phyloP scores from a whole-genome alignment of 176 grass and related monocot genomes.

The Zea luxurians region DNA sequence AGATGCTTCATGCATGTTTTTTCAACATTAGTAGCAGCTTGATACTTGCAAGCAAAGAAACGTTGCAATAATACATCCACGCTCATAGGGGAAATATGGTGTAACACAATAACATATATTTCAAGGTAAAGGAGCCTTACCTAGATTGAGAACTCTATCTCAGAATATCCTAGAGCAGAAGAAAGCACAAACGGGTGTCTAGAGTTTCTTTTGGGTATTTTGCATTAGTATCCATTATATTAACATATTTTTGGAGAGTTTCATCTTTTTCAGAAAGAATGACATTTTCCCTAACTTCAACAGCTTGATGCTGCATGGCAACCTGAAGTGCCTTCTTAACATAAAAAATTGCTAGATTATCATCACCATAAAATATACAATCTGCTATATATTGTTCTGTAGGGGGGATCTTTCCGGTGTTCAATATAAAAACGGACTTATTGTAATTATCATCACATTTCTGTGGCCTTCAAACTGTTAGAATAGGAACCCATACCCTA shows the following conservation, averaged over 20 bases:
- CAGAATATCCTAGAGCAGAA: conserved; percentile 44
- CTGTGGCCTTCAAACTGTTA: too few relatives aligned
- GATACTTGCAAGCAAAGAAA: conserved; percentile 61
- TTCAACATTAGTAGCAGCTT: conserved; percentile 72
- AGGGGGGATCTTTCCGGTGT: conserved; percentile 70
- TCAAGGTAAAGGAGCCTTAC: conserved; percentile 38
- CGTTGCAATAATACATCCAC: not conserved
- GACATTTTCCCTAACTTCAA: conserved; percentile 61
- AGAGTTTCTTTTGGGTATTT: conserved; percentile 55
- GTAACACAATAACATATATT: conserved; percentile 1
- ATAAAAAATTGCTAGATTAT: conserved; percentile 62
- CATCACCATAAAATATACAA: conserved; percentile 69
- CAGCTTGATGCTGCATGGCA: conserved; percentile 53
- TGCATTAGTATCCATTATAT: conserved; percentile 69
- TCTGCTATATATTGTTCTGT: conserved; percentile 85
- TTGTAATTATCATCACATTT: too few relatives aligned
- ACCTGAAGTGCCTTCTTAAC: conserved; percentile 61
- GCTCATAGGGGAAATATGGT: conserved; percentile 27
- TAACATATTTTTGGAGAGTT: conserved; percentile 74
- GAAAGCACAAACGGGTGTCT: conserved; percentile 60
- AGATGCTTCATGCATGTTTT: conserved; percentile 66
- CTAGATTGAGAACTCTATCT: conserved; percentile 63
- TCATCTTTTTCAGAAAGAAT: conserved; percentile 71
- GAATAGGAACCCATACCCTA: too few relatives aligned
- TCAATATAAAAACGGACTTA: conserved; percentile 22